Evolutionary conservation across 148 eudicot species (phyloP).

Genomic region (Rheum nobile): DNA sequence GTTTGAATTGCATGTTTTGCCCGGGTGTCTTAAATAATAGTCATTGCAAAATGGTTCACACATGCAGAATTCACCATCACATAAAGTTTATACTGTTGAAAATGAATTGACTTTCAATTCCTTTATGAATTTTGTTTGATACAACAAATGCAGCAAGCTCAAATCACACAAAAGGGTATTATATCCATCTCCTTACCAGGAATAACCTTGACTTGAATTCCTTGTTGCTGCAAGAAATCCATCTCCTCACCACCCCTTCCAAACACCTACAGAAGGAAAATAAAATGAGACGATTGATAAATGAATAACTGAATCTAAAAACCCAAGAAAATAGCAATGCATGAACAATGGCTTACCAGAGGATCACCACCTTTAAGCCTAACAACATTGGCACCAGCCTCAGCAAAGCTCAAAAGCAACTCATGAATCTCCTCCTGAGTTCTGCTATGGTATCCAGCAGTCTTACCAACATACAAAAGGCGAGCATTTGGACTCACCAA

Average conservation of each 20-base stretch:
- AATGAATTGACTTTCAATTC: background rate
- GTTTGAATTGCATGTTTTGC: no score
- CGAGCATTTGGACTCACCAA: constrained; percentile 56
- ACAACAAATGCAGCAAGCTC: background rate
- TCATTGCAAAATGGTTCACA: no score
- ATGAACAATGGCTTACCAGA: constrained; percentile 34
- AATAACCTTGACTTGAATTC: constrained; percentile 85
- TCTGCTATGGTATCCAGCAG: constrained; percentile 96
- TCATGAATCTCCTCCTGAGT: constrained; percentile 99
- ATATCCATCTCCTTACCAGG: constrained; percentile 47
- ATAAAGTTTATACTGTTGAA: background rate
- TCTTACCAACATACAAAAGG: constrained; percentile 86
- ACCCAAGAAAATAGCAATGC: background rate
- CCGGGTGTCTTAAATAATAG: no score
- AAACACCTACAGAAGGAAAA: constrained; percentile 35
- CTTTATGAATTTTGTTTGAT: background rate
- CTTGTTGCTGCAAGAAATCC: constrained; percentile 89
- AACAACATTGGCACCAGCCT: constrained; percentile 88
- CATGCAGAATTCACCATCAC: background rate
- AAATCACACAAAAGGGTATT: background rate
- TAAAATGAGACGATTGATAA: background rate
- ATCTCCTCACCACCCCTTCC: constrained; percentile 99
- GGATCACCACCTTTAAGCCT: constrained; percentile 99
- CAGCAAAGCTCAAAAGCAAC: constrained; percentile 86
- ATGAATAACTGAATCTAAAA: constrained; percentile 10